Conservation (phyloP, 371 early-diverging fungal species). For the Lichtheimia ramosa region DNA sequence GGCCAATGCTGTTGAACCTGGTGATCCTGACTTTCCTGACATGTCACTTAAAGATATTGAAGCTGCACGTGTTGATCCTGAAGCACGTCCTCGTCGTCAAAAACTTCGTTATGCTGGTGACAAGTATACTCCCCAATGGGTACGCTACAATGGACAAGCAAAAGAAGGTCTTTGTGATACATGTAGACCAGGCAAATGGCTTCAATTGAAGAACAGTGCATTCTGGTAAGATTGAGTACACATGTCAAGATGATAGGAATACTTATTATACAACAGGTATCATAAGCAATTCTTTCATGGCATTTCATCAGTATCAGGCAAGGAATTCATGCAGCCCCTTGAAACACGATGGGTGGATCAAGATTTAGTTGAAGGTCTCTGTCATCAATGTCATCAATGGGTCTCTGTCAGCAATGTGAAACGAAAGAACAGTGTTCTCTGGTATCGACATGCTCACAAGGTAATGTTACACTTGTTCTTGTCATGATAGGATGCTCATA, state of each 20-base stretch:
- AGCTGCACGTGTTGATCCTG: constrained; percentile 36
- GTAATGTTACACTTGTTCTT: constrained; percentile 17
- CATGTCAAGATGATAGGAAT: neutral
- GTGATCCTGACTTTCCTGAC: constrained; percentile 47
- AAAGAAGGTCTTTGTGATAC: constrained; percentile 90
- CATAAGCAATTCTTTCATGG: constrained; percentile 93
- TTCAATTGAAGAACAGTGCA: constrained; percentile 91
- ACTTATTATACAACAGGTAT: constrained; percentile 51
- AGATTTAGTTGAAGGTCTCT: constrained; percentile 79
- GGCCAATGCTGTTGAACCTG: constrained; percentile 34
- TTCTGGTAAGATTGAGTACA: constrained; percentile 67
- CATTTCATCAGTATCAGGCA: constrained; percentile 88
- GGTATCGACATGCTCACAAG: constrained; percentile 92
- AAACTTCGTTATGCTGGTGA: constrained; percentile 77
- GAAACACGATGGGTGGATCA: constrained; percentile 68
- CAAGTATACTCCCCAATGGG: constrained; percentile 88
- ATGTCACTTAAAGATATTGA: constrained; percentile 50
- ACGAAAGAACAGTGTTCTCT: constrained; percentile 76
- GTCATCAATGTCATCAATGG: constrained; percentile 88
- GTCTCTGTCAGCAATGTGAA: constrained; percentile 79
- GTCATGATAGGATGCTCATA: too few species aligned
- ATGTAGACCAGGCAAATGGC: constrained; percentile 86
- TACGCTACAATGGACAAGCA: constrained; percentile 74
- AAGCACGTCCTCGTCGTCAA: constrained; percentile 67
- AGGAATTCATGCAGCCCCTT: constrained; percentile 74